Evolutionary conservation across 371 early-diverging fungal species (phyloP).

Genomic region (Mucor circinelloides): DNA sequence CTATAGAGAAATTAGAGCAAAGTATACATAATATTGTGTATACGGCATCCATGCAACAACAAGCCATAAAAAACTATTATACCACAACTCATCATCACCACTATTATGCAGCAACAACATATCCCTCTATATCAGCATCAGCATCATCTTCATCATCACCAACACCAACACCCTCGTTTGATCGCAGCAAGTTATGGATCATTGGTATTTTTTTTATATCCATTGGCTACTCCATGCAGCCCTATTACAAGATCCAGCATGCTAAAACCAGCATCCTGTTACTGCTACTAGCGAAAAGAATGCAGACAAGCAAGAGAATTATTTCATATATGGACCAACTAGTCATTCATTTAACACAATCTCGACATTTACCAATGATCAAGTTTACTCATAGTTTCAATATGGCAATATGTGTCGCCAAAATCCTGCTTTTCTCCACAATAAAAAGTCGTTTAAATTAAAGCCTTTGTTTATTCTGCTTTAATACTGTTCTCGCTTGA

Average conservation of each 20-base stretch:
- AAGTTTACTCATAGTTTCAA: not conserved
- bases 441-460: not conserved
- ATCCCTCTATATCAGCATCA: not conserved
- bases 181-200: not conserved
- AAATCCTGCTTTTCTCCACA: not conserved
- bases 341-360: not conserved
- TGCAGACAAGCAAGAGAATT: not conserved
- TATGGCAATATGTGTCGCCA: not conserved
- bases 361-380: not conserved
- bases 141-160: not conserved
- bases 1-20: slow-evolving; percentile 14
- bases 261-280: not conserved
- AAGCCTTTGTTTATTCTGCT: slow-evolving; percentile 8
- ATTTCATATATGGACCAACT: not conserved
- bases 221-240: not conserved
- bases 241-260: not conserved
- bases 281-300: not conserved
- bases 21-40: not conserved
- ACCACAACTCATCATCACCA: not conserved
- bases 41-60: not conserved
- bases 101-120: not conserved
- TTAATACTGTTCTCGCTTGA: slow-evolving; percentile 10
- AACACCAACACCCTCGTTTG: not conserved
- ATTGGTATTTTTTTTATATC: not conserved
- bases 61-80: not conserved